A percentile compares a stretch with the other conserved stretches of the same genome.
Evolutionary conservation across 2,329 filamentous ascomycete genomes (phyloP).

Genomic region (Exophiala oligosperma): DNA sequence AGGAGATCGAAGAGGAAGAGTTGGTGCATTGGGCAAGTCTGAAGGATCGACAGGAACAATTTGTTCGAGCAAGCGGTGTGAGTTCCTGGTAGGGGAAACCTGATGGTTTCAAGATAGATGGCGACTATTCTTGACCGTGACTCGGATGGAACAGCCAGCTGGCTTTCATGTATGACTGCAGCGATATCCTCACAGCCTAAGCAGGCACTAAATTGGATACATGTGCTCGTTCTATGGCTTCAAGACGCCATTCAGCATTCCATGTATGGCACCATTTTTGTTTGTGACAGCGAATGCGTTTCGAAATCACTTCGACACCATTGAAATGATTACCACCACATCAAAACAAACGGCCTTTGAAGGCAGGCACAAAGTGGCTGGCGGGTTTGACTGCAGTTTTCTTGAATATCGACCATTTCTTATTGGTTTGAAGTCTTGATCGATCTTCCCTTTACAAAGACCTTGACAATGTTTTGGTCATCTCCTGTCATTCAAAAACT

Average conservation of each 20-base stretch:
- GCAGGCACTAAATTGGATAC: neutral
- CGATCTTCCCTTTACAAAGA: slow-evolving; percentile 53
- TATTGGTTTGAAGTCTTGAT: neutral
- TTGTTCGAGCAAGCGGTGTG: slow-evolving; percentile 41
- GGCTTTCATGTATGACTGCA: neutral
- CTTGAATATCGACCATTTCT: too few relatives aligned
- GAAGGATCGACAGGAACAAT: slow-evolving; percentile 73
- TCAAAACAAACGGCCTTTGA: too few relatives aligned
- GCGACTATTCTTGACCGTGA: neutral
- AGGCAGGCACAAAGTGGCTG: neutral
- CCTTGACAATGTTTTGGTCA: slow-evolving; percentile 59
- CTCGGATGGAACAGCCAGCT: neutral
- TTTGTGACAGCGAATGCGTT: too few relatives aligned
- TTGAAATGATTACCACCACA: neutral
- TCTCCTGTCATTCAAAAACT: slow-evolving; percentile 66
- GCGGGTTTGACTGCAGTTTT: too few relatives aligned
- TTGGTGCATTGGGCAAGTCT: slow-evolving; percentile 76
- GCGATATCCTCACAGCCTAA: neutral
- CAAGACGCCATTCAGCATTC: neutral
- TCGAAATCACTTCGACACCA: neutral
- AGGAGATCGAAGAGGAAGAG: slow-evolving; percentile 73
- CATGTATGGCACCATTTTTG: neutral
- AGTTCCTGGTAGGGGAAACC: slow-evolving; percentile 12
- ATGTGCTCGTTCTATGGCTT: neutral
- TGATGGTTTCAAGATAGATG: neutral